Evolutionary conservation across 1,139 yeast genomes (phyloP), one percentile per base, ranked within the genome.

Genomic region (Blastobotrys malaysiensis): DNA sequence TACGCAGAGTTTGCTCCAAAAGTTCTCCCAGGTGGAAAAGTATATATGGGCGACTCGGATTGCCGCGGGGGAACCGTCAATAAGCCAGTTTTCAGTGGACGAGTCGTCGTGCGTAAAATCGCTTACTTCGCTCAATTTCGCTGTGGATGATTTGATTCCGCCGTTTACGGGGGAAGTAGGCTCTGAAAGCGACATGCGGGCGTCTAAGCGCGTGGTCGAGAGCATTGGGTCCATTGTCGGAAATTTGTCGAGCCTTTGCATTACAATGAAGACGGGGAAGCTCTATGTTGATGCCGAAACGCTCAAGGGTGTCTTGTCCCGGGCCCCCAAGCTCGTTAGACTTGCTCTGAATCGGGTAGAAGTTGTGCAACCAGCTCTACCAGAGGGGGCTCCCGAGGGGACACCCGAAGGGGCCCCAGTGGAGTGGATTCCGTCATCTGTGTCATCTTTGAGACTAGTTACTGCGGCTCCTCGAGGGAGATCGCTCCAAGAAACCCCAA

Each of bases 1-100:
- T 9, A 19, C 44, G 21, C 22, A 52, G 20, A 50, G 50, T 16
- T 39, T 55, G 3, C 46, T 55, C 18, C 24, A 45, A n/a, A 46
- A 46, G 50, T 52, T 55, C 27, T 43, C 52, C 1, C 19, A 31
- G 6, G 55, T 55, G 21, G 55, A 55, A 36, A 55, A 55, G 45
- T 52, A 55, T 22, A 36, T 55, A 13, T 55, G 58, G 58, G 52
- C 49, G 9, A 31, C 39, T 7, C 11, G 39, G n/a, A 31, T 31
- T 2, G 39, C 39, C 39, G 39, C 39, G 4, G 39, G 39, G 11
- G 31, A 18, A 21, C 43, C 19, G 4, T 31, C 39, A 5, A 31
- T 31, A 7, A 31, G 39, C 39, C 39, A 31, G 7, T 31, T 31
- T 7, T 31, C 39, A 3, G 39, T 31, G 16, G 39, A 31, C 11